A percentile compares a stretch with the other conserved stretches of the same genome.
These are phyloP conservation scores for Alternaria longipes DNA, from an alignment of 2,329 filamentous ascomycete species.

Conservation along the genomic window DNA sequence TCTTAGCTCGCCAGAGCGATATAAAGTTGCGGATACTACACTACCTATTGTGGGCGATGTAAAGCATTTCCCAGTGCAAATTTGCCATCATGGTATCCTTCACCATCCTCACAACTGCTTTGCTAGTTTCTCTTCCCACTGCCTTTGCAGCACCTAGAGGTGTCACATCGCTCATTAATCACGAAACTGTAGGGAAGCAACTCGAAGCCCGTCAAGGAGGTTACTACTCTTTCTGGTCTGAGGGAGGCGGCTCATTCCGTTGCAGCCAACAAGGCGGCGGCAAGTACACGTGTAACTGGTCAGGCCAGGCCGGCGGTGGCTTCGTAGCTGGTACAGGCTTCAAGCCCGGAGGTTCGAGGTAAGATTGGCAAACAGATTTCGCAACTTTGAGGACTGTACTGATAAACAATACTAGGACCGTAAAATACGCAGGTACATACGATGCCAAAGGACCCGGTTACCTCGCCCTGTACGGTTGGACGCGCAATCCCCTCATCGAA, in stretches of 20 bases:
- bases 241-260: constrained; percentile 50
- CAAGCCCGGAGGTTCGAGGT: constrained; percentile 48
- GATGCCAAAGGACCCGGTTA: constrained; percentile 34
- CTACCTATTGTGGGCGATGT: neutral
- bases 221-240: constrained; percentile 69
- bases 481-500: constrained; percentile 61
- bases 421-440: constrained; percentile 35
- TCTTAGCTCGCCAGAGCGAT: neutral
- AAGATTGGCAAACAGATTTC: constrained; percentile 52
- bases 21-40: neutral
- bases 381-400: neutral
- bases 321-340: constrained; percentile 42
- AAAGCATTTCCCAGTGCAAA: neutral
- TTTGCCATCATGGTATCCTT: constrained; percentile 10
- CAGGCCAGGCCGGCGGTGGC: constrained; percentile 17
- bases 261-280: constrained; percentile 35
- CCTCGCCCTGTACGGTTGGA: constrained; percentile 65
- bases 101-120: neutral
- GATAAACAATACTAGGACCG: constrained; percentile 13
- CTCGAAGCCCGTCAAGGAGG: constrained; percentile 15
- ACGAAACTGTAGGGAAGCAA: constrained; percentile 20
- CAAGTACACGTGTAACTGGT: constrained; percentile 36
- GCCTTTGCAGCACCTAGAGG: constrained; percentile 9
- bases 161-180: constrained; percentile 5
- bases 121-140: neutral